Evolutionary conservation across 2,329 filamentous ascomycete species (phyloP), one percentile per base, ranked within the genome.

Genomic region (Cladosporium sp.): DNA sequence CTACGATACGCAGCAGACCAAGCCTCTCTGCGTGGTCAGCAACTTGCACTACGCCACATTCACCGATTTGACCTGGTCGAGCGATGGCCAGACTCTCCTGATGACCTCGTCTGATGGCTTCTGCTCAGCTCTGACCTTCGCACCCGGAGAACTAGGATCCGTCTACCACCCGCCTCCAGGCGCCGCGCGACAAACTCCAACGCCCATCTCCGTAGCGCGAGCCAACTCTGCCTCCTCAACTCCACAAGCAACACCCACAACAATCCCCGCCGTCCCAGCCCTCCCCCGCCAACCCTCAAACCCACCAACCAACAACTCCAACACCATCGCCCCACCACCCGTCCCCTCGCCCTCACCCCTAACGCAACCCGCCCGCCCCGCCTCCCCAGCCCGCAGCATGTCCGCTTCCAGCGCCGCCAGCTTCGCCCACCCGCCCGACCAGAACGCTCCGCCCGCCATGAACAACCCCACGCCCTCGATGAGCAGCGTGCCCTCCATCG

Each of bases 51-150:
- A 92, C 69, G 91, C 93, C 4, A 97, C 93, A 0, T 98, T 98
- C 66, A 98, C 93, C 0, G 93, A 98, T 68, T 74, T 98, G 54
- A 86, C 89, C 33, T 98, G 93, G 93, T 87, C 87, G 1, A 83
- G 78, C 58, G 87, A 91, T 68, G 87, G 87, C 10, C 76, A 82
- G 40, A 90, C 86, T 1, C 75, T 98, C 18, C 77, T 98, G 46
- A 95, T 98, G 74, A 93, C 90, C n/a, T 98, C 93, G 0, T 96
- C 93, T 0, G 93, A 98, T 69, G 93, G 93, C 0, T 98, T 97
- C 74, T 98, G 93, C 69, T 98, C 93, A 0, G 86, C 88, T 0
- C 76, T 98, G 5, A 87, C 90, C 0, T 98, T 98, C 66, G 72
- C 81, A 1, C 76, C 86, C 2, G 88, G 89, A 8, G 93, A 98